Base-by-base conservation (phyloP, 2,329 filamentous ascomycete species). In the Curvularia spicifera region DNA sequence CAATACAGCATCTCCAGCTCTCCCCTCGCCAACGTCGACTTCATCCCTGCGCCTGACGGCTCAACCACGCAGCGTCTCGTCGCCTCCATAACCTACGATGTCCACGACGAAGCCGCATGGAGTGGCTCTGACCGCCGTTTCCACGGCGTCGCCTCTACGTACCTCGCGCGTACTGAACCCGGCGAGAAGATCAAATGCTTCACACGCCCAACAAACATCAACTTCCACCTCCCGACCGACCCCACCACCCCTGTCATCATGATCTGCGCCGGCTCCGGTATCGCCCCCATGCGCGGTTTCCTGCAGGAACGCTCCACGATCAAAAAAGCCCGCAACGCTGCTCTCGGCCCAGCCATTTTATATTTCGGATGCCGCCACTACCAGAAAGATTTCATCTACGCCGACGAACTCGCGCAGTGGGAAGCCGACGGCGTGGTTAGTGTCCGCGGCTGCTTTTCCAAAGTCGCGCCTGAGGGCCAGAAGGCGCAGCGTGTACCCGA, bases 401-500 rank as follows among this genome's bases (percentile, higher is more conserved):
- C 80, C 0, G 81, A 83, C 0, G 85, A 87, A 68, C 70, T 89
- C 1, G 80, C 81, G 8, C 51, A 54, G 10, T 57, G 55, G 55
- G 51, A 57, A n/a, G 45, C 55, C 5, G 55, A 57, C 3, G 55
- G 55, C 8, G 51, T 54, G 29, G 55, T 57, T 18, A 57, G 51
- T 5, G 51, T 57, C 12, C 55, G 55, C 15, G 51, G 51, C 18
- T 57, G 55, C 18, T 81, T 89, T 7, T 78, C 83, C 46, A 84
- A 86, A 0, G 87, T 87, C 0, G 91, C 90, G 69, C 91, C 88
- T 1, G 77, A 87, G 26, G 88, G 91, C 57, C 84, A 45, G 5
- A 40, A 87, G 15, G 29, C 39, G 44, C 76, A 76, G 55, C 79
- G 84, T 60, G 80, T 83, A 3, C 81, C 83, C 52, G 81, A 85